These are phyloP conservation scores for Pseudognaphalium luteoalbum DNA, from an alignment of 129 eudicot species.

Conservation along the genomic window DNA sequence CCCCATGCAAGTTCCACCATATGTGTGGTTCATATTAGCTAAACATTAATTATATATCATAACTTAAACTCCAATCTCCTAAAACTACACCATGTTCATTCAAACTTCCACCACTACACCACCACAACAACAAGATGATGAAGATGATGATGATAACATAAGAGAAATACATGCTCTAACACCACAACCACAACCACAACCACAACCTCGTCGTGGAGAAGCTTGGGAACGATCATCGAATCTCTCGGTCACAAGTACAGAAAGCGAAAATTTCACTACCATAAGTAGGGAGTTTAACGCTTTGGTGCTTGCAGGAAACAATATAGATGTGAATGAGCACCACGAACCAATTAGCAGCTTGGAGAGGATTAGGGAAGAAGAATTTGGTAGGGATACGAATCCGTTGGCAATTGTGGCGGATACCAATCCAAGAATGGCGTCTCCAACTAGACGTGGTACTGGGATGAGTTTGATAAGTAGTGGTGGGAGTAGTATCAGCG, in stretches of 20 bases:
- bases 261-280: slow-evolving; percentile 68
- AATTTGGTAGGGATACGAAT: slow-evolving; percentile 48
- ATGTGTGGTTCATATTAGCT: slow-evolving; percentile 41
- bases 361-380: slow-evolving; percentile 73
- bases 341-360: slow-evolving; percentile 40
- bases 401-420: slow-evolving; percentile 88
- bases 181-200: slow-evolving; percentile 41
- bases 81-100: slow-evolving; percentile 37
- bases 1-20: slow-evolving; percentile 41
- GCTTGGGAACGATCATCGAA: slow-evolving; percentile 66
- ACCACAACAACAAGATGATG: slow-evolving; percentile 8
- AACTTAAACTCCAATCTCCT: slow-evolving; percentile 22
- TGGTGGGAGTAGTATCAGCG: slow-evolving; percentile 12
- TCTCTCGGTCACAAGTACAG: slow-evolving; percentile 48
- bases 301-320: slow-evolving; percentile 75
- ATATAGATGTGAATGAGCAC: slow-evolving; percentile 37
- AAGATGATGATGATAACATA: slow-evolving; percentile 33
- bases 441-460: slow-evolving; percentile 34
- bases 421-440: slow-evolving; percentile 47
- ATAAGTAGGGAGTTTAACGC: slow-evolving; percentile 89
- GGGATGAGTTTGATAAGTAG: slow-evolving; percentile 28
- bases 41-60: slow-evolving; percentile 20
- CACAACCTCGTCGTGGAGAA: slow-evolving; percentile 36
- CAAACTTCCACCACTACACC: slow-evolving; percentile 28
- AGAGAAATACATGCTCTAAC: slow-evolving; percentile 75